Percentiles rank a stretch among this genome's conserved stretches.
phyloP scores from a whole-genome alignment of 345 rosid species.

The Psidium guajava region DNA sequence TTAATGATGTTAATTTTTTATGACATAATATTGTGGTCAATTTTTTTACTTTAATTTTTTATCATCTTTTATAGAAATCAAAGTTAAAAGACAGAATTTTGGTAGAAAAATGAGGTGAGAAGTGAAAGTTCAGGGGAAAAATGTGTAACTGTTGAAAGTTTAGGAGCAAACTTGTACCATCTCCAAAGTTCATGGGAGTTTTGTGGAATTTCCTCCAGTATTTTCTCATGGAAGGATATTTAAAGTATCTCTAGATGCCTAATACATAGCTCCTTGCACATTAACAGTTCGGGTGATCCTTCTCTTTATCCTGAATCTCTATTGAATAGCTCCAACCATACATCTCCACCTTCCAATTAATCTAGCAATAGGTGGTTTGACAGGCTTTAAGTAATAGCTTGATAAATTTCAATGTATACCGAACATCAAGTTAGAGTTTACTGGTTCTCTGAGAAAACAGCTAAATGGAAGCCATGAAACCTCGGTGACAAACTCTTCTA shows the following conservation, averaged over 20 bases:
- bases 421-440: neutral
- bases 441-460: neutral
- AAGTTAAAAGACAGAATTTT: neutral
- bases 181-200: neutral
- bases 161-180: neutral
- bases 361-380: neutral
- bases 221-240: neutral
- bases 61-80: neutral
- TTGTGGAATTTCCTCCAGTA: neutral
- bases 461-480: neutral
- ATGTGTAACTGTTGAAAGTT: neutral
- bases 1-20: neutral
- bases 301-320: neutral
- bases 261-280: neutral
- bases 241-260: neutral
- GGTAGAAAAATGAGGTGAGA: neutral
- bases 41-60: neutral
- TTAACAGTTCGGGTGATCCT: neutral
- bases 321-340: neutral
- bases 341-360: neutral
- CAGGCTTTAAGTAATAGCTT: neutral
- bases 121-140: neutral
- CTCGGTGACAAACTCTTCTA: neutral
- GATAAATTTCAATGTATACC: neutral
- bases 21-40: neutral